Evolutionary conservation across 225 moss, liverwort and hornwort genomes (phyloP).

Genomic region (Physcomitrellopsis africana): DNA sequence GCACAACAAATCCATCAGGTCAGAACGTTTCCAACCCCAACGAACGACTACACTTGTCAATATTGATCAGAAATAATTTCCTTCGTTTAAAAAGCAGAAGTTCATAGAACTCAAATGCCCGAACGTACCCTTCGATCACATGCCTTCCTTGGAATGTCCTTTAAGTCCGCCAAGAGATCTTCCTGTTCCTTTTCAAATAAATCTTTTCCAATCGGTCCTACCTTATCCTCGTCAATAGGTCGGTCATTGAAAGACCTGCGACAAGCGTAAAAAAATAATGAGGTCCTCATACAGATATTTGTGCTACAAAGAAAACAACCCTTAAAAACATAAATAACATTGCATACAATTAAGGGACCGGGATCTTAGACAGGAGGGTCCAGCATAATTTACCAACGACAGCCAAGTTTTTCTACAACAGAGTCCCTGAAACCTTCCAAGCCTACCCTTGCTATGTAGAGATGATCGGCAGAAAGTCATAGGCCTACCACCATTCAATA

Average conservation of each 20-base stretch:
- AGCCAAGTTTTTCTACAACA: neutral
- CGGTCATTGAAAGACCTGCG: conserved; percentile 91
- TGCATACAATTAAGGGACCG: neutral
- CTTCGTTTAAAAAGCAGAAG: neutral
- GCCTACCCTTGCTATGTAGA: neutral
- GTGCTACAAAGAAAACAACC: neutral
- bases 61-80: neutral
- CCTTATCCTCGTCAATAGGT: conserved; percentile 73
- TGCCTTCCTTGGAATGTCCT: conserved; percentile 97
- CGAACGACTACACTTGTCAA: neutral
- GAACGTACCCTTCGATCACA: conserved; percentile 82
- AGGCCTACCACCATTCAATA: neutral
- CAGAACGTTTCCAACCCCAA: neutral
- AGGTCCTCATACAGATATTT: conserved; percentile 1
- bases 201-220: conserved; percentile 88
- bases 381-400: neutral
- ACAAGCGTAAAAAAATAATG: neutral
- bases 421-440: neutral
- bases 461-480: neutral
- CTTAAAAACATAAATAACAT: neutral
- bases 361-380: neutral
- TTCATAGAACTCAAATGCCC: neutral
- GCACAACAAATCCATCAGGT: neutral
- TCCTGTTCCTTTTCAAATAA: conserved; percentile 94
- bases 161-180: conserved; percentile 86